These are phyloP conservation scores for Patellifolia procumbens DNA, from an alignment of 179 eudicot species.

Conservation along the genomic window DNA sequence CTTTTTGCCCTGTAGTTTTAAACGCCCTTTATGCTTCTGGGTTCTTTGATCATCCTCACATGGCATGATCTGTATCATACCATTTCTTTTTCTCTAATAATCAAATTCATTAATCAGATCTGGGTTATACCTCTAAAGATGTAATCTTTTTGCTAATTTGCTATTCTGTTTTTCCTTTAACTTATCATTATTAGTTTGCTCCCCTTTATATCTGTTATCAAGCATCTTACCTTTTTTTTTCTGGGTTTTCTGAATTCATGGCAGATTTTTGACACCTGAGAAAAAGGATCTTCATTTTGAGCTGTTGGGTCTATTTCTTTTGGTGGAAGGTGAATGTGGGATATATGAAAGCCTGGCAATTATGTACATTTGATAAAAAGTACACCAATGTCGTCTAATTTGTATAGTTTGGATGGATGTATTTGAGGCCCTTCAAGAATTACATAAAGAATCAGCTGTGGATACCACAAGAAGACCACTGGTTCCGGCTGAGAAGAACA, in stretches of 20 bases:
- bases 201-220: slow-evolving; percentile 1
- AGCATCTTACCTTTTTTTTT: slow-evolving; percentile 9
- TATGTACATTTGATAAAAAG: slow-evolving; percentile 30
- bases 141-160: slow-evolving; percentile 42
- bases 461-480: slow-evolving; percentile 57
- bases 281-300: slow-evolving; percentile 17
- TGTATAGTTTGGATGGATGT: slow-evolving; percentile 74
- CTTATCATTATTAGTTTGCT: slow-evolving; percentile 15
- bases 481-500: slow-evolving; percentile 56
- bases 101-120: slow-evolving; percentile 49
- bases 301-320: slow-evolving; percentile 7
- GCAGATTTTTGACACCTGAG: slow-evolving; percentile 48
- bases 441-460: slow-evolving; percentile 48
- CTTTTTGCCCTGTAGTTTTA: slow-evolving; percentile 21
- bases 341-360: slow-evolving; percentile 37
- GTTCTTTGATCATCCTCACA: slow-evolving; percentile 28
- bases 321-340: slow-evolving; percentile 22
- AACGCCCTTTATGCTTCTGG: slow-evolving; percentile 28
- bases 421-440: slow-evolving; percentile 50
- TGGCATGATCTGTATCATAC: slow-evolving; percentile 41
- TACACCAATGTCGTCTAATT: slow-evolving; percentile 53
- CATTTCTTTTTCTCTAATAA: slow-evolving; percentile 28
- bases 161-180: slow-evolving; percentile 27
- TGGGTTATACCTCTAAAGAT: slow-evolving; percentile 49
- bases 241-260: slow-evolving; percentile 32